Percentiles rank a stretch among this genome's conserved stretches.
Conservation (phyloP, 768 basidiomycete genomes). For the Podaxis carcinomalis region DNA sequence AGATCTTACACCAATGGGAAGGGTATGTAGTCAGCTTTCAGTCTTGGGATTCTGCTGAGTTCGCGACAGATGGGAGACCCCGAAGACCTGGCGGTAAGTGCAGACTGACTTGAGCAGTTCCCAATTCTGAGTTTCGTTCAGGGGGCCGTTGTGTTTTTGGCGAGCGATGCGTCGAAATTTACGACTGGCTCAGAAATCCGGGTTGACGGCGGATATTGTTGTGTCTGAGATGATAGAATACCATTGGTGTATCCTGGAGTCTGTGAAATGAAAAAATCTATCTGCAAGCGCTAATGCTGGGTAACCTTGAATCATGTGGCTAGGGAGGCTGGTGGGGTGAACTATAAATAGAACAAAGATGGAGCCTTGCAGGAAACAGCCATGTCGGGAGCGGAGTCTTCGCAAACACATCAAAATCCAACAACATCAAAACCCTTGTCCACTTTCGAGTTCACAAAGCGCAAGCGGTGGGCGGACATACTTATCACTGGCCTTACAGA, state of each 20-base stretch:
- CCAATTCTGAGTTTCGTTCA: conserved; percentile 23
- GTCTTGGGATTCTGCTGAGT: conserved; percentile 1
- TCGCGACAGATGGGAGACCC: conserved; percentile 77
- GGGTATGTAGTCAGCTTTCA: conserved; percentile 40
- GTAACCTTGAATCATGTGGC: background rate
- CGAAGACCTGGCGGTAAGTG: conserved; percentile 77
- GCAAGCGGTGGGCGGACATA: conserved; percentile 85
- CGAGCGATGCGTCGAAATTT: conserved; percentile 86
- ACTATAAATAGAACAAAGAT: conserved; percentile 11
- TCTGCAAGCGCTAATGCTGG: background rate
- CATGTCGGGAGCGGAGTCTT: conserved; percentile 12
- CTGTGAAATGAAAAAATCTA: background rate
- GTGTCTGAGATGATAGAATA: conserved; percentile 36
- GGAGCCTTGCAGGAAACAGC: background rate
- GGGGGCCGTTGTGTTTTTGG: conserved; percentile 88
- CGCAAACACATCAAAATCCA: conserved; percentile 8
- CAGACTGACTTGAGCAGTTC: background rate
- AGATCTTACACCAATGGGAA: conserved; percentile 79
- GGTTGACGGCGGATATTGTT: conserved; percentile 88
- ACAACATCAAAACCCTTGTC: conserved; percentile 22
- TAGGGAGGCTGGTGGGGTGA: background rate
- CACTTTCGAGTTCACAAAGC: conserved; percentile 78
- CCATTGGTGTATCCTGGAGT: background rate
- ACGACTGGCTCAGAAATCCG: conserved; percentile 84
- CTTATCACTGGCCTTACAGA: conserved; percentile 74